Conservation (phyloP, 2,329 filamentous ascomycete species). For the Colletotrichum sp. region DNA sequence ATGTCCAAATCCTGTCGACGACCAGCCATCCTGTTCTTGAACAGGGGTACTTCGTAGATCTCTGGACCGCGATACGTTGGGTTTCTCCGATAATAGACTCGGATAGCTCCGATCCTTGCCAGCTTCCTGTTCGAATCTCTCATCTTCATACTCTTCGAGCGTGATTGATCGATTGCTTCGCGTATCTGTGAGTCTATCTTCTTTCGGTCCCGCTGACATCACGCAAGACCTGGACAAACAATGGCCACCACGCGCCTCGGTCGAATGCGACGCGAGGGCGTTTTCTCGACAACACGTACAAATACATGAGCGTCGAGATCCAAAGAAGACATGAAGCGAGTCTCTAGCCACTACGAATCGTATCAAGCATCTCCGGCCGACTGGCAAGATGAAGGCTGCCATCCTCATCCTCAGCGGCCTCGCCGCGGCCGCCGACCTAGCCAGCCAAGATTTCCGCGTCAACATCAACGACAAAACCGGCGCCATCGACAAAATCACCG, state of each 20-base stretch:
- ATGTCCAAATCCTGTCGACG: background rate
- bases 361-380: no score
- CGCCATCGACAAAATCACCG: background rate
- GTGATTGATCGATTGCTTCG: background rate
- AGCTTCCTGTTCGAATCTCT: background rate
- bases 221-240: background rate
- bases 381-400: background rate
- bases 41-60: background rate
- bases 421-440: background rate
- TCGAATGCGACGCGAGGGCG: background rate
- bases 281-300: background rate
- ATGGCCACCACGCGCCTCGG: background rate
- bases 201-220: background rate
- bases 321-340: background rate
- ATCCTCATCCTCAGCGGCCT: background rate
- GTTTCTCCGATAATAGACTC: background rate
- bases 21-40: background rate
- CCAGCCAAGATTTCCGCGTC: conserved; percentile 1
- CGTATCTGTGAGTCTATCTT: background rate
- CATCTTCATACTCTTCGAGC: background rate
- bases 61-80: background rate
- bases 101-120: background rate
- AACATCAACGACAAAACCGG: conserved; percentile 2
- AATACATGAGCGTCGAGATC: background rate
- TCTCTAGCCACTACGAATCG: background rate